Percentiles rank a stretch among this genome's conserved stretches.
Conservation (phyloP, 768 basidiomycete genomes). For the Crassisporium funariophilum region DNA sequence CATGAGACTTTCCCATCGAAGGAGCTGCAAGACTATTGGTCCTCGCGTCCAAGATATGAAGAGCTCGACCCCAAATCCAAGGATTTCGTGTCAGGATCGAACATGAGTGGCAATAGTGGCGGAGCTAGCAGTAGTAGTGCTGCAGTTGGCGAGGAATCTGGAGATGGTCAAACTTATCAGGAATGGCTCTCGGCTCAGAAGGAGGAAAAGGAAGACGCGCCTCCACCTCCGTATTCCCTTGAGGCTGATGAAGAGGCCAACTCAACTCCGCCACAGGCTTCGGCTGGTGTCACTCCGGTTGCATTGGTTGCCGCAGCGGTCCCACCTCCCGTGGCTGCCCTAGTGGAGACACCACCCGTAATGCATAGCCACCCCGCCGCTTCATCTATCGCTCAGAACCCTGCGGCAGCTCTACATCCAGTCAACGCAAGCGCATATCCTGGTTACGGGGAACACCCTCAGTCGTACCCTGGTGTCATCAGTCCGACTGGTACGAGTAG, state of each 20-base stretch:
- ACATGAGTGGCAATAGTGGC: conserved; percentile 7
- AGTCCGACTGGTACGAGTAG: too few relatives aligned
- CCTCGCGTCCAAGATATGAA: conserved; percentile 60
- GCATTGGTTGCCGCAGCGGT: conserved; percentile 7
- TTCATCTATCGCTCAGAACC: conserved; percentile 9
- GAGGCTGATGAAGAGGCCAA: conserved; percentile 40
- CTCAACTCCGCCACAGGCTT: conserved; percentile 1
- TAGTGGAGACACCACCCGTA: too few relatives aligned
- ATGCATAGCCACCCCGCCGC: too few relatives aligned
- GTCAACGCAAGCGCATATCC: background rate
- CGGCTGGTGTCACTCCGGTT: conserved; percentile 7
- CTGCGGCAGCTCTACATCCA: conserved; percentile 7
- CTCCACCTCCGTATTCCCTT: conserved; percentile 72
- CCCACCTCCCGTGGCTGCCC: too few relatives aligned
- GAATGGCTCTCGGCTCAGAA: conserved; percentile 51
- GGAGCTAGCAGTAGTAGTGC: conserved; percentile 15
- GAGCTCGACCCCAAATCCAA: conserved; percentile 32
- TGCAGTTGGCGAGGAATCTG: conserved; percentile 13
- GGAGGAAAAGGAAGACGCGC: conserved; percentile 49
- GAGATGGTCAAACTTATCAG: conserved; percentile 39
- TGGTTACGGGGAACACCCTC: too few relatives aligned
- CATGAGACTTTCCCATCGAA: conserved; percentile 67
- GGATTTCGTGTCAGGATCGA: conserved; percentile 34
- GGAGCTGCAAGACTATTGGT: conserved; percentile 78
- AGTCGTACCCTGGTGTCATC: too few relatives aligned